Evolutionary conservation across 1,139 yeast species (phyloP).

Genomic region (Geotrichum reessii): DNA sequence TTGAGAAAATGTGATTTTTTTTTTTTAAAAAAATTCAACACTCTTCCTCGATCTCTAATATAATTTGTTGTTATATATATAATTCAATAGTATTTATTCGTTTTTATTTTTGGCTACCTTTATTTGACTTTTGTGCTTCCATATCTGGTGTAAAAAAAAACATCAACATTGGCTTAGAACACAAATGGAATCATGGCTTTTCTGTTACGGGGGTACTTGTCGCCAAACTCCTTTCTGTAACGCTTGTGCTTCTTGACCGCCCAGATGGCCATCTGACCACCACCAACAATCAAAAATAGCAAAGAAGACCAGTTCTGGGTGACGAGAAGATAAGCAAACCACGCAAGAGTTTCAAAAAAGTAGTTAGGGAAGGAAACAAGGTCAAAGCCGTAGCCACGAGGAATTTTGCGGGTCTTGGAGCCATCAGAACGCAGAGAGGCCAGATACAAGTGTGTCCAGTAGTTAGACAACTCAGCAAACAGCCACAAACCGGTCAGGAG

Average conservation of each 20-base stretch:
- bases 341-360: constrained; percentile 73
- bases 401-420: constrained; percentile 47
- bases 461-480: constrained; percentile 66
- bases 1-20: too few species aligned
- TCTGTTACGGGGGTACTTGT: constrained; percentile 65
- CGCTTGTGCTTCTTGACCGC: constrained; percentile 66
- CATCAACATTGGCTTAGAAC: too few species aligned
- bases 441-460: constrained; percentile 58
- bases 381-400: constrained; percentile 47
- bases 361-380: constrained; percentile 68
- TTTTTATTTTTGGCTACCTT: too few species aligned
- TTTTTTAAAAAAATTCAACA: too few species aligned
- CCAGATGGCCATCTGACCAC: constrained; percentile 77
- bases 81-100: too few species aligned
- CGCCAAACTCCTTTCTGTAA: constrained; percentile 66
- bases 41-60: too few species aligned
- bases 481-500: constrained; percentile 45
- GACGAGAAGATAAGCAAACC: constrained; percentile 64
- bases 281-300: constrained; percentile 63
- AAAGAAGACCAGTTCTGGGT: constrained; percentile 75
- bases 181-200: constrained; percentile 59
- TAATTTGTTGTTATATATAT: too few species aligned
- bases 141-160: too few species aligned
- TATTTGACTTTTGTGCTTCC: too few species aligned
- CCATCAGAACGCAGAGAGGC: constrained; percentile 48